These are phyloP conservation scores for Musa schizocarpa DNA, from an alignment of 176 grass and related monocot species.

Conservation along the genomic window DNA sequence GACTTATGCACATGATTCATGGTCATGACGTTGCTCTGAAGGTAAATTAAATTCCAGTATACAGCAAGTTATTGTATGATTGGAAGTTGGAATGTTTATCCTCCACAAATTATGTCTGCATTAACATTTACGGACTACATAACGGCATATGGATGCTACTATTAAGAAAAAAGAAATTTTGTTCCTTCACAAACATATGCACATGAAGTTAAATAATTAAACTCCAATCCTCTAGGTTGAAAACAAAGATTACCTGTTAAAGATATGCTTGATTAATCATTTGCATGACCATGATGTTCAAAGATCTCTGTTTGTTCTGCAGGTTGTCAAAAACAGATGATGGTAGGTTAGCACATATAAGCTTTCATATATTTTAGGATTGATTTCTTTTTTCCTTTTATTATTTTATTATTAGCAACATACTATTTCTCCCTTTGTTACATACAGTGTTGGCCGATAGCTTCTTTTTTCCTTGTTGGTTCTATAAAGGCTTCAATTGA, in stretches of 20 bases:
- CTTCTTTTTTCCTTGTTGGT: background rate
- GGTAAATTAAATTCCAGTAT: constrained; percentile 22
- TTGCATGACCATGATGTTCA: too few species aligned
- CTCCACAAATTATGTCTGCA: background rate
- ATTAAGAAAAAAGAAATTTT: background rate
- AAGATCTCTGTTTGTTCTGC: too few species aligned
- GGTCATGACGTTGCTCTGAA: constrained; percentile 38
- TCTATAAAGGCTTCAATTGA: too few species aligned
- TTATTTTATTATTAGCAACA: too few species aligned
- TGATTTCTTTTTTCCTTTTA: too few species aligned
- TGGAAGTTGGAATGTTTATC: background rate
- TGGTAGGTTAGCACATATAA: too few species aligned
- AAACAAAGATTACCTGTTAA: background rate
- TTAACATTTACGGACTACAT: background rate
- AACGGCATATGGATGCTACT: background rate
- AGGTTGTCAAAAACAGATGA: too few species aligned
- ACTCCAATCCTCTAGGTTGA: background rate
- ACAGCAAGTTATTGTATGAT: background rate
- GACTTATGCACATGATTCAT: constrained; percentile 34
- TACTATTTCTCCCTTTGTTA: background rate
- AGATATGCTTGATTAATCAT: too few species aligned
- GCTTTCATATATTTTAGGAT: too few species aligned
- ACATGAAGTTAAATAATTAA: background rate
- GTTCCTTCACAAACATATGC: background rate
- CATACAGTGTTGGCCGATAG: background rate